Evolutionary conservation across 73 alveolate species (phyloP), one percentile per base, ranked within the genome.

Genomic region (Tetrahymena thermophila): DNA sequence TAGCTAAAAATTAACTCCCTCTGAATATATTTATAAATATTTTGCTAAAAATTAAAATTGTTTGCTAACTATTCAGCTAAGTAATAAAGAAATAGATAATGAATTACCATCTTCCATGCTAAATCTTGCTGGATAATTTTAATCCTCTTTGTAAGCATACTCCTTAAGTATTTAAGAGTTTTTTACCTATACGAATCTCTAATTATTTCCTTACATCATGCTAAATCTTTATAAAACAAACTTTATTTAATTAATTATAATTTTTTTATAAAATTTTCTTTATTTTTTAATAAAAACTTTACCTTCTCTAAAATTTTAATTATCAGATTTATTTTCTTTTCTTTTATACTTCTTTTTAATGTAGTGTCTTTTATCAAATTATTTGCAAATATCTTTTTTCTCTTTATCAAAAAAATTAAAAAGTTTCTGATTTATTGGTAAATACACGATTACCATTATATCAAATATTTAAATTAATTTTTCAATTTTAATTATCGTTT

Each of bases 61-160:
- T n/a, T 21, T 71, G 37, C 37, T 13, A 40, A 40, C n/a, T 19
- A n/a, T 10, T 25, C 0, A 71, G 35, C 37, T 28, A 25, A 71
- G 31, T 23, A n/a, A n/a, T 7, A 9, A 71, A 71, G 3, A 71
- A 71, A 71, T 1, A 71, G 9, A 71, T 1, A 9, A 71, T 28
- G 13, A 25, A n/a, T 71, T 96, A 97, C 99, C 97, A 97, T 99
- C 99, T 97, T 99, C 99, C 99, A 99, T 99, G 58, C 97, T 83
- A 35, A 98, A 98, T 94, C 99, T 95, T 94, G 94, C 97, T 71
- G 97, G 98, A 21, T 25, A 93, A 96, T 99, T 99, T 94, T 98
- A 96, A 57, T 99, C 99, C 94, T 99, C 99, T 94, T 97, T 97
- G 94, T 97, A 98, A 7, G 99, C 93, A 28, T 85, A 95, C 57